Evolutionary conservation across 2,329 filamentous ascomycete genomes (phyloP).

Genomic region (Calcarisporium arbuscula): DNA sequence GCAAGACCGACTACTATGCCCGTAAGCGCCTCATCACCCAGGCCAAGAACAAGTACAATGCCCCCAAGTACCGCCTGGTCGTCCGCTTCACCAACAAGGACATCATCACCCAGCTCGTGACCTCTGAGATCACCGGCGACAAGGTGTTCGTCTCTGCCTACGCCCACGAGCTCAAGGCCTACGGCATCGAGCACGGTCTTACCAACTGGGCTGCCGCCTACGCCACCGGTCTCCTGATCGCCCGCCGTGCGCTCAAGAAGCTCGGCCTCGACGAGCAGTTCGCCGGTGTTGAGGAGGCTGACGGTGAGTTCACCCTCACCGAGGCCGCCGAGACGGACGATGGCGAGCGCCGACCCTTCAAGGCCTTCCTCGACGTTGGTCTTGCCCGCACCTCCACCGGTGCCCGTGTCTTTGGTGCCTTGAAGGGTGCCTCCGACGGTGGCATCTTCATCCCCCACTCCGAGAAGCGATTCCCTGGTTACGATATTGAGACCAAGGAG

Average conservation of each 20-base stretch:
- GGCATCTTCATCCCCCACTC: conserved; percentile 96
- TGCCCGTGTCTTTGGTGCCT: conserved; percentile 97
- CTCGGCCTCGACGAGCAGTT: conserved; percentile 92
- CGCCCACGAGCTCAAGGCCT: conserved; percentile 94
- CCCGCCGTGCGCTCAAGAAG: conserved; percentile 95
- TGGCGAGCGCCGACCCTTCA: conserved; percentile 96
- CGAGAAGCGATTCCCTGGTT: conserved; percentile 99
- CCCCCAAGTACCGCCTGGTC: conserved; percentile 98
- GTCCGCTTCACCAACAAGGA: conserved; percentile 99
- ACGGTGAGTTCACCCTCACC: conserved; percentile 93
- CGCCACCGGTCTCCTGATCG: conserved; percentile 91
- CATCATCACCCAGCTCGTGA: conserved; percentile 97
- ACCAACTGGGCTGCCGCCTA: conserved; percentile 99
- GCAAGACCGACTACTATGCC: conserved; percentile 99
- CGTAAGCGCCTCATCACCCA: conserved; percentile 99
- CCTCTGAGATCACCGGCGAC: conserved; percentile 93
- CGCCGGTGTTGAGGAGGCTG: conserved; percentile 90
- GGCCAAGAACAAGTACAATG: conserved; percentile 99
- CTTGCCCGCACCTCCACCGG: conserved; percentile 95
- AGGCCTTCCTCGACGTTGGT: conserved; percentile 97
- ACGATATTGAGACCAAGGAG: conserved; percentile 95
- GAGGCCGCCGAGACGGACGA: conserved; percentile 89
- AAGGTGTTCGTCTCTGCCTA: conserved; percentile 93
- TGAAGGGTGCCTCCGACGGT: conserved; percentile 99
- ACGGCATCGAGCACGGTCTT: conserved; percentile 96